phyloP scores from a whole-genome alignment of 2,329 filamentous ascomycete genomes.

The Trichoderma aggressivum region DNA sequence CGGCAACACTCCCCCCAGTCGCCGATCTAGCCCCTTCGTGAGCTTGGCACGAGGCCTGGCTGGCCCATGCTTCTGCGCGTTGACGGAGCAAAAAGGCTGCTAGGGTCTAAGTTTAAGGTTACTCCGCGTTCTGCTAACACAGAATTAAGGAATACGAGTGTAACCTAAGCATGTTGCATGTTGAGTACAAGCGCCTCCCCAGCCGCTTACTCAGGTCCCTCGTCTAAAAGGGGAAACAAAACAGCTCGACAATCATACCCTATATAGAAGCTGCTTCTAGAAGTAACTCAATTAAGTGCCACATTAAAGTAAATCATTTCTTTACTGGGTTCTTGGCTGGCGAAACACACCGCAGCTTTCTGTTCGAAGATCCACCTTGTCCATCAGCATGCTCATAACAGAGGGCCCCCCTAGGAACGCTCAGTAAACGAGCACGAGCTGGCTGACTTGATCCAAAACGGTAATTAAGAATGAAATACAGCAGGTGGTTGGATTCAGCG shows the following conservation, averaged over 20 bases:
- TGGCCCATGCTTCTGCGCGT: background rate
- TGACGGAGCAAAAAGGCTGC: background rate
- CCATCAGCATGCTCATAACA: background rate
- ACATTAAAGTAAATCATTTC: background rate
- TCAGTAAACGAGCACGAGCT: background rate
- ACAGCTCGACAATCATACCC: background rate
- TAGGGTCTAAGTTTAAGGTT: conserved; percentile 5
- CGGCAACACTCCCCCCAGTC: background rate
- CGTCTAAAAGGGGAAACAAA: background rate
- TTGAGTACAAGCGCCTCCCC: background rate
- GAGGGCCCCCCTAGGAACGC: background rate
- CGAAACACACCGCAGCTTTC: background rate
- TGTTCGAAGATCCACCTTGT: background rate
- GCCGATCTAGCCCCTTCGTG: background rate
- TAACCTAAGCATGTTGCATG: background rate
- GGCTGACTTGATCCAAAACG: background rate
- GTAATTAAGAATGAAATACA: background rate
- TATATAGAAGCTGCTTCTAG: background rate
- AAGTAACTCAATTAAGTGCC: background rate
- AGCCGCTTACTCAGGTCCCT: background rate
- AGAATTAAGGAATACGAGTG: background rate
- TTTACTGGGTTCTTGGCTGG: background rate
- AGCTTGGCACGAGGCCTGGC: background rate
- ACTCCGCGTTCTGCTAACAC: background rate
- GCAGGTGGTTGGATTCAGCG: background rate